These are phyloP conservation scores for Phialemonium atrogriseum DNA, from an alignment of 2,329 filamentous ascomycete species.

Conservation along the genomic window DNA sequence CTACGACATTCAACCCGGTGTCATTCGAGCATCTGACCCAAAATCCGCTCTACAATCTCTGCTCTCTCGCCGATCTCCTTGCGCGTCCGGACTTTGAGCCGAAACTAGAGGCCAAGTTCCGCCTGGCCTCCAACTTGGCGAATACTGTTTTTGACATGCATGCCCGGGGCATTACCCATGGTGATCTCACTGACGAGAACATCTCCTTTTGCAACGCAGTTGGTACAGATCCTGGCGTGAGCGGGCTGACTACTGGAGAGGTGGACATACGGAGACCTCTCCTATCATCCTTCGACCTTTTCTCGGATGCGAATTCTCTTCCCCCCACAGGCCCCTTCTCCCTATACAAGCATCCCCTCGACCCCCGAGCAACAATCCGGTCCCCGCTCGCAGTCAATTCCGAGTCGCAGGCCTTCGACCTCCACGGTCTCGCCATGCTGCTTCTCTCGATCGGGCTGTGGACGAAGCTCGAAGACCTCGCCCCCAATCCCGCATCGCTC, in stretches of 20 bases:
- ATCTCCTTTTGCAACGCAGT: conserved; percentile 54
- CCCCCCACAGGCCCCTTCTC: conserved; percentile 22
- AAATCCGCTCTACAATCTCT: conserved; percentile 40
- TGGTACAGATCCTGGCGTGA: conserved; percentile 28
- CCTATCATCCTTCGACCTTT: conserved; percentile 67
- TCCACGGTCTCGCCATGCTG: conserved; percentile 67
- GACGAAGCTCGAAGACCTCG: conserved; percentile 53
- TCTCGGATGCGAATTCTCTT: conserved; percentile 39
- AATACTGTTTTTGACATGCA: conserved; percentile 70
- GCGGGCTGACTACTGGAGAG: conserved; percentile 30
- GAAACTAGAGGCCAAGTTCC: conserved; percentile 66
- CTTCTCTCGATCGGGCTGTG: conserved; percentile 70
- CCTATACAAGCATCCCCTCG: conserved; percentile 60
- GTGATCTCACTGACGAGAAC: conserved; percentile 59
- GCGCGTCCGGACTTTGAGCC: conserved; percentile 48
- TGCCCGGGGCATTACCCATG: conserved; percentile 59
- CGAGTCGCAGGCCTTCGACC: conserved; percentile 53
- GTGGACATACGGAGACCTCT: conserved; percentile 61
- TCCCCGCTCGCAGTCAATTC: conserved; percentile 40
- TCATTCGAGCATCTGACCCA: conserved; percentile 43
- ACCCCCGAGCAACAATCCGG: conserved; percentile 41
- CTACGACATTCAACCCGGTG: conserved; percentile 53
- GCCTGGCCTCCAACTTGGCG: conserved; percentile 63
- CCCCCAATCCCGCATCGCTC: conserved; percentile 34
- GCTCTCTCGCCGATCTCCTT: conserved; percentile 47